Evolutionary conservation across 164 flowering plant species (phyloP).

Genomic region (Umbilicus rupestris): DNA sequence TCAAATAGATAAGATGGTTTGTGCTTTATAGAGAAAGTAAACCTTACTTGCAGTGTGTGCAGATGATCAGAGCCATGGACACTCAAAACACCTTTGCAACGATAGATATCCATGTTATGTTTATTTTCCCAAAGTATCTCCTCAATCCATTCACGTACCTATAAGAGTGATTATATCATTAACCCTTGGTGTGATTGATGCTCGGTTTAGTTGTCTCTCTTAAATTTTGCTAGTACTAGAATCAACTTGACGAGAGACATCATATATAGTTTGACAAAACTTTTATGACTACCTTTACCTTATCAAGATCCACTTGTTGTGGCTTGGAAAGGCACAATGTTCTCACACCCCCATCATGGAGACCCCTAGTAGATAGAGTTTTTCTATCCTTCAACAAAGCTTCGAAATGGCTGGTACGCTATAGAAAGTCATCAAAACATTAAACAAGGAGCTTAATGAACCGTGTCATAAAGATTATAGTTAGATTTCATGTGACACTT

Average conservation of each 20-base stretch:
- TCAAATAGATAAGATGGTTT: not conserved
- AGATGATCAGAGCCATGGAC: conserved; percentile 56
- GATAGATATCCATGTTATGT: conserved; percentile 72
- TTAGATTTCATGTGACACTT: conserved; percentile 17
- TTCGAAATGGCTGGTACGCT: conserved; percentile 71
- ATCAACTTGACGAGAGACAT: not conserved
- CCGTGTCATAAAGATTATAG: conserved; percentile 3
- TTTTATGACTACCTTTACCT: conserved; percentile 30
- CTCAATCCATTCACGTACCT: conserved; percentile 83
- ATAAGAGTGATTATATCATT: not conserved
- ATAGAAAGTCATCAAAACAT: conserved; percentile 6
- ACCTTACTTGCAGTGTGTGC: conserved; percentile 67
- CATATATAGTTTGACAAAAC: not conserved
- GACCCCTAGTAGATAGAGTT: conserved; percentile 29
- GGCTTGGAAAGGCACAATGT: conserved; percentile 63
- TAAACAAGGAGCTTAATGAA: not conserved
- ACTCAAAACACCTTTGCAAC: conserved; percentile 78
- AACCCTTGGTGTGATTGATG: not conserved
- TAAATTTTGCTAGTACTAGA: not conserved
- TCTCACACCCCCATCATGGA: conserved; percentile 66
- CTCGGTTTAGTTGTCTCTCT: not conserved
- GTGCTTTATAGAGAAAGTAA: not conserved
- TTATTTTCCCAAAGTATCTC: conserved; percentile 97
- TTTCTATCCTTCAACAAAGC: conserved; percentile 46
- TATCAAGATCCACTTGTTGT: conserved; percentile 49